A percentile compares a stretch with the other conserved stretches of the same genome.
phyloP scores from a whole-genome alignment of 352 stramenopile species.

The Pythium aphanidermatum region DNA sequence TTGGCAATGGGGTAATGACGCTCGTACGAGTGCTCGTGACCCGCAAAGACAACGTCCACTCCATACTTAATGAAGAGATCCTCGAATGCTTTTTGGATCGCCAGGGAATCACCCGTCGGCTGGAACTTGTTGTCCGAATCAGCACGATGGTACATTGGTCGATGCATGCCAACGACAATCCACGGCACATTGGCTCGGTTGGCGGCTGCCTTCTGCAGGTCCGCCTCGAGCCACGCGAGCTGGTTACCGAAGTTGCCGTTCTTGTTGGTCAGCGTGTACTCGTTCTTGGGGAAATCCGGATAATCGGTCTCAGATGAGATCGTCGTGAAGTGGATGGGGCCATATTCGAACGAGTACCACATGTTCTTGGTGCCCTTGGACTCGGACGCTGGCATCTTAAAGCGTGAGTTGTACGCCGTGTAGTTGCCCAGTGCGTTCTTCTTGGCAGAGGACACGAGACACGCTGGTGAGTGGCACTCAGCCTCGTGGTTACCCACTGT shows the following conservation, averaged over 20 bases:
- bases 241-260: slow-evolving; percentile 49
- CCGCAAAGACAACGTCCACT: slow-evolving; percentile 33
- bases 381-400: slow-evolving; percentile 35
- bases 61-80: slow-evolving; percentile 40
- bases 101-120: slow-evolving; percentile 10
- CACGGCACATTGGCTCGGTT: slow-evolving; percentile 50
- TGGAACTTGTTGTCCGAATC: slow-evolving; percentile 6
- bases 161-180: slow-evolving; percentile 71
- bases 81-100: slow-evolving; percentile 38
- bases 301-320: slow-evolving; percentile 60
- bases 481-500: slow-evolving; percentile 59
- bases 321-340: slow-evolving; percentile 51
- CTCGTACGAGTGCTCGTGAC: slow-evolving; percentile 46
- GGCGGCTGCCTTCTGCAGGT: slow-evolving; percentile 47
- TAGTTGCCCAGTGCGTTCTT: slow-evolving; percentile 39
- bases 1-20: slow-evolving; percentile 53
- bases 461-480: slow-evolving; percentile 30
- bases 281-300: slow-evolving; percentile 24
- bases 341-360: slow-evolving; percentile 39
- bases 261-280: slow-evolving; percentile 19
- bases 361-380: slow-evolving; percentile 28
- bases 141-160: slow-evolving; percentile 48
- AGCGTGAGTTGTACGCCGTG: slow-evolving; percentile 44
- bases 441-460: slow-evolving; percentile 21
- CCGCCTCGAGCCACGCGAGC: slow-evolving; percentile 39